These are phyloP conservation scores for Pestalotiopsis sp. DNA, from an alignment of 2,329 filamentous ascomycete genomes.

Conservation along the genomic window DNA sequence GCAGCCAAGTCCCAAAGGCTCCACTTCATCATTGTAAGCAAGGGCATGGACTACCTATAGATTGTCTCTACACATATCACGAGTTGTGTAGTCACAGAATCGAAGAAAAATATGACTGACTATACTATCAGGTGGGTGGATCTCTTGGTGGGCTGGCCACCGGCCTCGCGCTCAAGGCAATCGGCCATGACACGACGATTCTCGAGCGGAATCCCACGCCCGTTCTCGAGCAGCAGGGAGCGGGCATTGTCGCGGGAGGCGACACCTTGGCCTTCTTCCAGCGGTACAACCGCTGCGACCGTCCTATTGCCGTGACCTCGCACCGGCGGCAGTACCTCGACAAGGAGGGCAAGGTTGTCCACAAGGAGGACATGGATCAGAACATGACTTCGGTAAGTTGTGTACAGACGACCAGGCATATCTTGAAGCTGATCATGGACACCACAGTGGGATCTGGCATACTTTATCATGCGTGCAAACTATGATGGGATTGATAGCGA, in stretches of 20 bases:
- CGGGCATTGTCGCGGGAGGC: constrained; percentile 47
- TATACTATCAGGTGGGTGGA: constrained; percentile 37
- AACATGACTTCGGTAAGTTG: constrained; percentile 42
- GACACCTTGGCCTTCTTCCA: constrained; percentile 43
- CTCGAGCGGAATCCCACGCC: constrained; percentile 43
- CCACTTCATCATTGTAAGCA: constrained; percentile 9
- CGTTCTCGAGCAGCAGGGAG: constrained; percentile 49
- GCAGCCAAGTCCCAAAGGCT: not conserved
- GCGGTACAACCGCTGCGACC: constrained; percentile 38
- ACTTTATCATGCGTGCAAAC: constrained; percentile 44
- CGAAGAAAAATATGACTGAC: not conserved
- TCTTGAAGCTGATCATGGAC: not conserved
- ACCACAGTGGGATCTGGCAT: constrained; percentile 43
- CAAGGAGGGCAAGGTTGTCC: constrained; percentile 31
- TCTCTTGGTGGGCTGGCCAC: constrained; percentile 42
- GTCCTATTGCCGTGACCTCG: constrained; percentile 31
- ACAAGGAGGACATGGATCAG: constrained; percentile 36
- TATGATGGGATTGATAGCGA: constrained; percentile 38
- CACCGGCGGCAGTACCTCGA: constrained; percentile 35
- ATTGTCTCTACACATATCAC: not conserved
- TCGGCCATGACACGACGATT: constrained; percentile 43
- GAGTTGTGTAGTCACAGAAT: not conserved
- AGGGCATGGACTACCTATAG: too few species aligned
- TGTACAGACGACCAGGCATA: not conserved
- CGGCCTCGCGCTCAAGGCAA: constrained; percentile 39